Evolutionary conservation across 495 filamentous ascomycete species (phyloP).

Genomic region (Hyaloscypha bicolor): DNA sequence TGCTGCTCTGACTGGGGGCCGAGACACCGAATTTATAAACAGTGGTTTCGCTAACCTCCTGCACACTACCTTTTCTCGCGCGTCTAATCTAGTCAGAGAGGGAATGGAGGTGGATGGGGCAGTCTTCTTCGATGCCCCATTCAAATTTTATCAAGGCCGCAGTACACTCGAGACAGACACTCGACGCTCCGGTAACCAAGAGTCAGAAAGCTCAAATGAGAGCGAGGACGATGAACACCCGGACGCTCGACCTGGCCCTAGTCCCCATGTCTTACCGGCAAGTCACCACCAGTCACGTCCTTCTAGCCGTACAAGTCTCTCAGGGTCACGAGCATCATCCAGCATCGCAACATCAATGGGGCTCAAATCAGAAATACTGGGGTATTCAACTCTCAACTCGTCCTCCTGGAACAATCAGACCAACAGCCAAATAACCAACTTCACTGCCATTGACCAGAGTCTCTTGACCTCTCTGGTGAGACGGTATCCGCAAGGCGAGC

Average conservation of each 20-base stretch:
- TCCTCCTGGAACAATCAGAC: slow-evolving; percentile 20
- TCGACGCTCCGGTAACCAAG: slow-evolving; percentile 1
- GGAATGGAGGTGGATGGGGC: slow-evolving; percentile 52
- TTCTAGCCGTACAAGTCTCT: neutral
- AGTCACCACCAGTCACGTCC: neutral
- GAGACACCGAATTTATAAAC: slow-evolving; percentile 23
- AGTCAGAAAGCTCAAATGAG: slow-evolving; percentile 11
- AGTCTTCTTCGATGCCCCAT: slow-evolving; percentile 51
- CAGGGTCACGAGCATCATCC: neutral
- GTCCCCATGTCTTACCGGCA: neutral
- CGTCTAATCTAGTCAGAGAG: slow-evolving; percentile 49
- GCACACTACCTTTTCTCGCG: slow-evolving; percentile 42
- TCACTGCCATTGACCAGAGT: slow-evolving; percentile 22
- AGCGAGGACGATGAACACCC: slow-evolving; percentile 9
- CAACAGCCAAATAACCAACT: neutral
- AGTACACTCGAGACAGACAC: slow-evolving; percentile 21
- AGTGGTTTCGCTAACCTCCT: slow-evolving; percentile 36
- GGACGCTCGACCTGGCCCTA: slow-evolving; percentile 12
- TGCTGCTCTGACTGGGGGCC: slow-evolving; percentile 3
- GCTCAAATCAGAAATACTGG: slow-evolving; percentile 22
- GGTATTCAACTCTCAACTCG: slow-evolving; percentile 12
- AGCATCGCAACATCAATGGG: neutral
- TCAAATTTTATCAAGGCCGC: slow-evolving; percentile 30
- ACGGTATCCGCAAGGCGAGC: slow-evolving; percentile 40
- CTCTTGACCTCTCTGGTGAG: slow-evolving; percentile 34